Conservation (phyloP, 2,329 filamentous ascomycete species). For the Daldinia sp. region DNA sequence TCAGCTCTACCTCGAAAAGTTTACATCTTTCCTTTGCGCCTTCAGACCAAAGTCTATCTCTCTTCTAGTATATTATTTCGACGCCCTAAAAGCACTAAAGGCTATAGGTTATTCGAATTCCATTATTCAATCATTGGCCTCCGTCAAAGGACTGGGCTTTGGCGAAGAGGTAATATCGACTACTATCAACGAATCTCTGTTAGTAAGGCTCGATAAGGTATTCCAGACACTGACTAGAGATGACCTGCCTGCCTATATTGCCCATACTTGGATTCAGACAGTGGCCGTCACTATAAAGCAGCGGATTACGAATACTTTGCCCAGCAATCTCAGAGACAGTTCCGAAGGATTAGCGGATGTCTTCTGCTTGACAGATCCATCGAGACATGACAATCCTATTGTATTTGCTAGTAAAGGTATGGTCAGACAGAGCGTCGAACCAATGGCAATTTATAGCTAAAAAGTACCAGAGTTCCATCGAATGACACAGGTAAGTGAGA, state of each 20-base stretch:
- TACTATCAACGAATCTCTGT: slow-evolving; percentile 69
- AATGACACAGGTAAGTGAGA: slow-evolving; percentile 27
- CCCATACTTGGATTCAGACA: slow-evolving; percentile 74
- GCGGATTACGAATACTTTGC: slow-evolving; percentile 75
- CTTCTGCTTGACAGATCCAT: slow-evolving; percentile 81
- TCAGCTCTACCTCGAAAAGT: slow-evolving; percentile 71
- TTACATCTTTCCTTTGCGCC: slow-evolving; percentile 74
- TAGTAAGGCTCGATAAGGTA: slow-evolving; percentile 72
- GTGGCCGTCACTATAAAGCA: slow-evolving; percentile 77
- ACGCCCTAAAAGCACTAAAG: slow-evolving; percentile 76
- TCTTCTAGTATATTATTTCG: slow-evolving; percentile 77
- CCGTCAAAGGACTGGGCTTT: slow-evolving; percentile 67
- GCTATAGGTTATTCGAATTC: slow-evolving; percentile 79
- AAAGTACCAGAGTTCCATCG: slow-evolving; percentile 72
- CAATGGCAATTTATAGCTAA: not conserved
- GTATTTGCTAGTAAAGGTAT: slow-evolving; percentile 80
- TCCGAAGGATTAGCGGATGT: slow-evolving; percentile 82
- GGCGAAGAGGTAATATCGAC: slow-evolving; percentile 62
- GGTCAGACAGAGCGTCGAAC: slow-evolving; percentile 19
- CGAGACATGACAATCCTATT: slow-evolving; percentile 78
- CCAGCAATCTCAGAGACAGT: slow-evolving; percentile 72
- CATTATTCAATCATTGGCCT: slow-evolving; percentile 69
- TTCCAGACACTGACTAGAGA: slow-evolving; percentile 74
- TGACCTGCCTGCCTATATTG: slow-evolving; percentile 78
- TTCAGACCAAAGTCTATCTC: slow-evolving; percentile 72